Conservation (phyloP, 2,329 filamentous ascomycete genomes). For the Calcarisporium arbuscula region DNA sequence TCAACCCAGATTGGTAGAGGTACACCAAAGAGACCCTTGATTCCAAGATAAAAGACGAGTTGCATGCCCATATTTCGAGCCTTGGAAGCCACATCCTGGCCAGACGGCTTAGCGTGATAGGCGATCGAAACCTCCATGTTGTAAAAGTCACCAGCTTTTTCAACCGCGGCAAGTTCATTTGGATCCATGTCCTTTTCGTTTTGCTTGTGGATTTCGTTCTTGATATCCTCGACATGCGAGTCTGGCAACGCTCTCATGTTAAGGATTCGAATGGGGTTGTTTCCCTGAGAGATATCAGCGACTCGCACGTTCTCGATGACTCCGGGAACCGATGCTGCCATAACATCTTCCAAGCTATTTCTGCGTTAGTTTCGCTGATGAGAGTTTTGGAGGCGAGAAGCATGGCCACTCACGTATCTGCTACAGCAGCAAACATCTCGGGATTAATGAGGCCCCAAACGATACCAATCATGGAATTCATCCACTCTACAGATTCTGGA, state of each 20-base stretch:
- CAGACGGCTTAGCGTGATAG: conserved; percentile 78
- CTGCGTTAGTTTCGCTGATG: conserved; percentile 7
- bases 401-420: conserved; percentile 63
- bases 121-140: conserved; percentile 87
- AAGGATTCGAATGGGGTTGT: conserved; percentile 81
- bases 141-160: conserved; percentile 88
- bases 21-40: conserved; percentile 83
- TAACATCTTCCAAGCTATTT: conserved; percentile 61
- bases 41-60: conserved; percentile 84
- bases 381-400: neutral
- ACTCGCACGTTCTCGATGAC: conserved; percentile 93
- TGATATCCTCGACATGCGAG: conserved; percentile 71
- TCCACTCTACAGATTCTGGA: conserved; percentile 90
- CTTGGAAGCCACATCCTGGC: conserved; percentile 66
- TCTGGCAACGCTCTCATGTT: conserved; percentile 80
- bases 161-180: conserved; percentile 79
- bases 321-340: conserved; percentile 89
- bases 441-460: conserved; percentile 92
- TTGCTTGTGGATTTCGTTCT: conserved; percentile 70
- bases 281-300: conserved; percentile 90
- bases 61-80: conserved; percentile 97
- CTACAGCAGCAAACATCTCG: conserved; percentile 86
- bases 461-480: conserved; percentile 81
- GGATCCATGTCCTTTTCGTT: conserved; percentile 78
- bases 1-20: conserved; percentile 86